Conservation (phyloP, 768 basidiomycete species). For the Scleroderma bovista region DNA sequence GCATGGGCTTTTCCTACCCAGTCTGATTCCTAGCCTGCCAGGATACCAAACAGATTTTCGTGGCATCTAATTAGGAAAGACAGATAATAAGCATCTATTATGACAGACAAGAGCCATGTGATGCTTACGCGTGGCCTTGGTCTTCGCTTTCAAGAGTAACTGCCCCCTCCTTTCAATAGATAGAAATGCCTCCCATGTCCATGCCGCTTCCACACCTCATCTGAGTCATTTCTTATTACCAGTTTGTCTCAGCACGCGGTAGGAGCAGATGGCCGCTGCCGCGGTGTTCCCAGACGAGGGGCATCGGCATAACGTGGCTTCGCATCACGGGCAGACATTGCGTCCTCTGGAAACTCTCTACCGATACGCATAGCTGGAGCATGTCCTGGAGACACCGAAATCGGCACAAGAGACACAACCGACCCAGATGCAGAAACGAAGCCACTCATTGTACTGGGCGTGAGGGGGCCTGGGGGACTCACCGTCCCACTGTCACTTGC, state of each 20-base stretch:
- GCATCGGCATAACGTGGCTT: conserved; percentile 4
- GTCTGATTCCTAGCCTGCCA: conserved; percentile 58
- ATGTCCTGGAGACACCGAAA: conserved; percentile 8
- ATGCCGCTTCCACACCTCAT: neutral
- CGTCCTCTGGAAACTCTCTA: neutral
- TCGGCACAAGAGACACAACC: conserved; percentile 19
- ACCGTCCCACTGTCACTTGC: conserved; percentile 27
- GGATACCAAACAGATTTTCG: conserved; percentile 54
- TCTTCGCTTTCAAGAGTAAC: neutral
- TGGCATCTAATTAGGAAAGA: conserved; percentile 35
- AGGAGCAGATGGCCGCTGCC: conserved; percentile 14
- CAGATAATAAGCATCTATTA: conserved; percentile 6
- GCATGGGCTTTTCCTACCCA: conserved; percentile 46
- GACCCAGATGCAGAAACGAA: conserved; percentile 22
- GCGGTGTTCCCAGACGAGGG: conserved; percentile 14
- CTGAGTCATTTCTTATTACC: neutral
- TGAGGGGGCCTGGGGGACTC: conserved; percentile 28
- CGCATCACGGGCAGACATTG: conserved; percentile 1
- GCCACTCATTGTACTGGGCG: conserved; percentile 22
- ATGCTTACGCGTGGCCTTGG: neutral
- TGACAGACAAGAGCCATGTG: neutral
- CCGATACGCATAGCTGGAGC: too few relatives aligned
- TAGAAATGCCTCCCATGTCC: neutral
- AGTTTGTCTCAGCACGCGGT: conserved; percentile 8
- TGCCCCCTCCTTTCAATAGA: neutral